These are phyloP conservation scores for Spizellomyces sp. DNA, from an alignment of 192 early-diverging fungal genomes.

Conservation along the genomic window DNA sequence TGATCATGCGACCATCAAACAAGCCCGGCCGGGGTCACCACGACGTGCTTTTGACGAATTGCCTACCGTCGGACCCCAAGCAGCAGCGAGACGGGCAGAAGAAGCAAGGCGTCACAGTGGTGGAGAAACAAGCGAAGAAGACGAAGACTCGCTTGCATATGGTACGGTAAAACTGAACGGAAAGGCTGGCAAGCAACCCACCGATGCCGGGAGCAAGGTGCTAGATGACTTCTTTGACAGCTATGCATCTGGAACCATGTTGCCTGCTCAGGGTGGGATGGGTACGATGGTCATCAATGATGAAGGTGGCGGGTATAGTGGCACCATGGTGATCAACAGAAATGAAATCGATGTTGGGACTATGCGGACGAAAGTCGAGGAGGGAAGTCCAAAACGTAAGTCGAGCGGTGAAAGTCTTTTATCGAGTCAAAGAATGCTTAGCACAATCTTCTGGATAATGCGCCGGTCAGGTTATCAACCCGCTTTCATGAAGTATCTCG, in stretches of 20 bases:
- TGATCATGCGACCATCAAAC: slow-evolving; percentile 9
- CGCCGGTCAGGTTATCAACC: slow-evolving; percentile 17
- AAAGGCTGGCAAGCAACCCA: neutral
- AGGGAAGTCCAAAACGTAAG: neutral
- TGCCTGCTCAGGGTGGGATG: neutral
- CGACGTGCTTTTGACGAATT: slow-evolving; percentile 6
- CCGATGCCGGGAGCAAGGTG: neutral
- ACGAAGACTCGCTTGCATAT: slow-evolving; percentile 1
- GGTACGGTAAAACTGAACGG: neutral
- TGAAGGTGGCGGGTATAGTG: neutral
- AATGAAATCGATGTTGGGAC: neutral
- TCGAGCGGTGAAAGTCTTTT: neutral
- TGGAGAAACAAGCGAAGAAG: neutral
- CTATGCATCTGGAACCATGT: slow-evolving; percentile 14
- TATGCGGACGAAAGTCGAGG: neutral
- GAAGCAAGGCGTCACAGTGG: neutral
- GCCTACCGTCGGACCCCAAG: slow-evolving; percentile 7
- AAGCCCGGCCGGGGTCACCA: slow-evolving; percentile 10
- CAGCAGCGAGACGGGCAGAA: neutral
- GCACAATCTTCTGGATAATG: too few species aligned
- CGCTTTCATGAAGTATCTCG: slow-evolving; percentile 34
- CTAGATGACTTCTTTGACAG: neutral
- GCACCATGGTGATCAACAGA: slow-evolving; percentile 26
- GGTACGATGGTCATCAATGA: slow-evolving; percentile 8
- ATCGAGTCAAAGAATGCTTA: too few species aligned